phyloP scores from a whole-genome alignment of 768 basidiomycete species.

The Roridomyces roridus region DNA sequence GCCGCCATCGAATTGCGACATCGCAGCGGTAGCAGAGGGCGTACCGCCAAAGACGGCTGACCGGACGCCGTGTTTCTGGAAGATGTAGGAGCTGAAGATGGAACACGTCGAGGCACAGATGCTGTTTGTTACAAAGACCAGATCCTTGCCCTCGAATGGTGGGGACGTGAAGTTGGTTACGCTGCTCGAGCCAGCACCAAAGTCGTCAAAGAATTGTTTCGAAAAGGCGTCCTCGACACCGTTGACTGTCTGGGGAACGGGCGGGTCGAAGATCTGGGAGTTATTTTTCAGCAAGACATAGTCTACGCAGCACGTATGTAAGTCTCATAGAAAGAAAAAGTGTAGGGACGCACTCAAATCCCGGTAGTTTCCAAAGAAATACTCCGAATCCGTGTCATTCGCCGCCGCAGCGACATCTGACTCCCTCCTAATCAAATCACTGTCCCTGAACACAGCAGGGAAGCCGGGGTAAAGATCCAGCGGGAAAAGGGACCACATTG shows the following conservation, averaged over 20 bases:
- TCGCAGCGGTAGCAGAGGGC: conserved; percentile 2
- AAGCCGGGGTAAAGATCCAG: conserved; percentile 24
- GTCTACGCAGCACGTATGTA: background rate
- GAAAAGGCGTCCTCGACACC: conserved; percentile 24
- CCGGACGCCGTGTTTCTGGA: conserved; percentile 16
- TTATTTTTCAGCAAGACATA: conserved; percentile 19
- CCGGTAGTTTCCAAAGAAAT: conserved; percentile 16
- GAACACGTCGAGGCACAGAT: conserved; percentile 22
- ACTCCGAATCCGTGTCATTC: conserved; percentile 6
- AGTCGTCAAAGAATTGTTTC: conserved; percentile 23
- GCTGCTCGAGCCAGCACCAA: conserved; percentile 11
- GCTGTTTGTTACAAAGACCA: conserved; percentile 21
- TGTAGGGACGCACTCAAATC: conserved; percentile 12
- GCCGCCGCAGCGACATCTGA: conserved; percentile 15
- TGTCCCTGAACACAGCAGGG: conserved; percentile 17
- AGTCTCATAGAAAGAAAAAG: background rate
- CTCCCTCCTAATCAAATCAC: conserved; percentile 21
- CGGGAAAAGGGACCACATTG: conserved; percentile 7
- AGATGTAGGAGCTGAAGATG: conserved; percentile 15
- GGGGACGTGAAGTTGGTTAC: conserved; percentile 24
- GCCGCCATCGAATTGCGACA: conserved; percentile 23
- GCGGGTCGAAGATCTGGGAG: conserved; percentile 23
- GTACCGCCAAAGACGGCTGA: conserved; percentile 22
- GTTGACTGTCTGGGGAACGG: conserved; percentile 24
- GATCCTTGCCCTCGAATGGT: conserved; percentile 21